These are phyloP conservation scores for Ophiosphaerella herpotricha DNA, from an alignment of 2,329 filamentous ascomycete genomes.

Conservation along the genomic window DNA sequence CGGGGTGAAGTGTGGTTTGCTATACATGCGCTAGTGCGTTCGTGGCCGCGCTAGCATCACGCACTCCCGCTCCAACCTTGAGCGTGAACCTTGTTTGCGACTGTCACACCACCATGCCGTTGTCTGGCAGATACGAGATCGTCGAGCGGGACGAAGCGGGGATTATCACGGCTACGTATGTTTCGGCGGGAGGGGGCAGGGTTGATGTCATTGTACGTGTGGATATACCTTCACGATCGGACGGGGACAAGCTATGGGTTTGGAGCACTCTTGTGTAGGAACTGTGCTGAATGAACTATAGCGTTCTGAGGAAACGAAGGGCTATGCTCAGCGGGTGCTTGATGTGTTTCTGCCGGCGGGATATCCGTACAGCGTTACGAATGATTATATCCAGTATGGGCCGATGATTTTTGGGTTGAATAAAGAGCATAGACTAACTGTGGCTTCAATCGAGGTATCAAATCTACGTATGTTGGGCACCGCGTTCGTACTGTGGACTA, in stretches of 20 bases:
- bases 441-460: constrained; percentile 59
- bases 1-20: too few species aligned
- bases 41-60: too few species aligned
- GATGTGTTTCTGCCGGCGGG: constrained; percentile 84
- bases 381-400: constrained; percentile 74
- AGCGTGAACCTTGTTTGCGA: too few species aligned
- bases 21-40: too few species aligned
- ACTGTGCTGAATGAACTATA: constrained; percentile 4
- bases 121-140: constrained; percentile 14
- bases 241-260: neutral
- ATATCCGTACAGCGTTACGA: constrained; percentile 84
- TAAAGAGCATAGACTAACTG: constrained; percentile 1
- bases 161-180: constrained; percentile 54
- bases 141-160: constrained; percentile 57
- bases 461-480: constrained; percentile 61
- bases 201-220: constrained; percentile 54
- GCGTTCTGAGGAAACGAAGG: constrained; percentile 7
- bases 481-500: constrained; percentile 2
- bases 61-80: too few species aligned
- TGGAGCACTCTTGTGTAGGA: neutral
- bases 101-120: constrained; percentile 10
- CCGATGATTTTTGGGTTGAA: neutral
- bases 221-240: neutral
- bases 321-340: constrained; percentile 51
- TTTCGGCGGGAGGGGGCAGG: constrained; percentile 45